Evolutionary conservation across 1,139 yeast species (phyloP), one percentile per base, ranked within the genome.

Genomic region (Geotrichum klebahnii): DNA sequence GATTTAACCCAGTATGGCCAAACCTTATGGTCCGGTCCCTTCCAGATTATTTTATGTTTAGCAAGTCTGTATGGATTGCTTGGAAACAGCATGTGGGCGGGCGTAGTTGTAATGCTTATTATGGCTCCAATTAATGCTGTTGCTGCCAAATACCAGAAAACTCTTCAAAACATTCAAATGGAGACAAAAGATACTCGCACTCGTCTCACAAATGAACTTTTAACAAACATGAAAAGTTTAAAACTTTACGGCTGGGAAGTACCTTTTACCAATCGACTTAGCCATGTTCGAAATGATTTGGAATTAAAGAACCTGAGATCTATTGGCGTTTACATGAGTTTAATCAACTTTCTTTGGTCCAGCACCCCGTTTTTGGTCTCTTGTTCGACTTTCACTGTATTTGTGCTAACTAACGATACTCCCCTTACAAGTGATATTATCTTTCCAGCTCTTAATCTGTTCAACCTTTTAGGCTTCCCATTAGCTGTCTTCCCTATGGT

Each of bases 211-310:
- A 74, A 79, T 23, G 90, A 83, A 59, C 74, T 84, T 12, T 63
- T 84, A 52, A 73, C 79, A 35, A 77, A 82, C 48, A 80, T 84
- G 54, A 84, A 83, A 60, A 77, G 84, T 51, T 75, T 84, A 55
- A 84, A 84, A 63, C 69, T 84, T 17, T 84, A 84, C 58, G 82
- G 87, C 0, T 84, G 90, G 88, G 94, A 84, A 61, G 67, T 67
- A 17, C 82, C 90, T 17, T 78, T 82, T 76, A 62, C 80, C 33
- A 68, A 72, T 9, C 76, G 78, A 46, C 57, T 69, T 26, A 59
- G 68, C 5, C 74, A 75, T 57, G 90, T 90, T 29, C 82, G 98
- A 75, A 86, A 88, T 61, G 87, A 84, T 46, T 81, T 82, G 61
- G 97, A 94, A 68, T 78, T 94, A 66, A 73, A 72, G 33, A 87